A percentile compares a stretch with the other conserved stretches of the same genome.
Conservation (phyloP, 108 stramenopile species). For the Cyclotella atomus region DNA sequence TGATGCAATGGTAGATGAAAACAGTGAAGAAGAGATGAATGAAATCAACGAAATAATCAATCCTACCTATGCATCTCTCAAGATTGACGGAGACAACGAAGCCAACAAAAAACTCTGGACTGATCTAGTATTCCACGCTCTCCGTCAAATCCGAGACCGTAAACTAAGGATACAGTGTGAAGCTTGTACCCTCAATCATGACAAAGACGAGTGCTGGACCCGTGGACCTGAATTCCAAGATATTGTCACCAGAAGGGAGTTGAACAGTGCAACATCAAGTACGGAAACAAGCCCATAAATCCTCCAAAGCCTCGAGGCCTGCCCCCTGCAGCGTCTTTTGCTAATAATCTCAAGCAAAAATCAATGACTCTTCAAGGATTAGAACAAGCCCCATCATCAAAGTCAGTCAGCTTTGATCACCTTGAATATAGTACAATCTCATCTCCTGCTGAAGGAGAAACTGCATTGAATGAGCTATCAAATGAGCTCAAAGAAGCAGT, state of each 20-base stretch:
- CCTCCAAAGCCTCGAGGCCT: background rate
- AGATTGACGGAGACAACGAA: background rate
- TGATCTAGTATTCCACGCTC: background rate
- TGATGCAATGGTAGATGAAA: background rate
- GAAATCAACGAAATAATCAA: background rate
- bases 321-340: too few species aligned
- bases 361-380: too few species aligned
- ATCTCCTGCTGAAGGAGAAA: too few species aligned
- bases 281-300: background rate
- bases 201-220: background rate
- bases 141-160: background rate
- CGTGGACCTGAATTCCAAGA: background rate
- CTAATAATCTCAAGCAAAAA: too few species aligned
- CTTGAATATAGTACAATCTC: too few species aligned
- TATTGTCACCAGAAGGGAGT: background rate
- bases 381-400: too few species aligned
- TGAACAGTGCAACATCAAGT: background rate
- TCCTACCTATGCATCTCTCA: background rate
- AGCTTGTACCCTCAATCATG: background rate
- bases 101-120: background rate
- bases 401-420: too few species aligned
- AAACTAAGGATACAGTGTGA: background rate
- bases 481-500: too few species aligned
- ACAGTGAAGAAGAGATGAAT: background rate
- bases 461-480: background rate